phyloP scores from a whole-genome alignment of 2,329 filamentous ascomycete species.

The Aaosphaeria pasadenensis region DNA sequence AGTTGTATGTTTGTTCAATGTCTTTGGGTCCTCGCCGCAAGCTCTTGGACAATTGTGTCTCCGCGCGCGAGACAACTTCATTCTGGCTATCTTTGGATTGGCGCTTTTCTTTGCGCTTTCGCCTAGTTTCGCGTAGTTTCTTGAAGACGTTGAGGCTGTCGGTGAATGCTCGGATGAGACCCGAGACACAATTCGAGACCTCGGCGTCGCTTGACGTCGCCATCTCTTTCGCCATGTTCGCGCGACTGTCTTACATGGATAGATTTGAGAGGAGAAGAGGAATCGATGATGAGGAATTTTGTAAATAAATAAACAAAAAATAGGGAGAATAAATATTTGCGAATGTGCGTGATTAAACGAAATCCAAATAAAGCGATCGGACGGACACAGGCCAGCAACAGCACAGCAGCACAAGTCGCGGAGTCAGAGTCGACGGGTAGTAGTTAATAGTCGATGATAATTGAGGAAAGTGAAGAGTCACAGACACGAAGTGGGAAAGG shows the following conservation, averaged over 20 bases:
- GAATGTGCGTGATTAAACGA: too few species aligned
- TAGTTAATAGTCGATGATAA: too few species aligned
- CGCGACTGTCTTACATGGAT: constrained; percentile 20
- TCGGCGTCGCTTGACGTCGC: constrained; percentile 18
- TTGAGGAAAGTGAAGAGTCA: constrained; percentile 8
- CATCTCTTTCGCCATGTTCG: constrained; percentile 4
- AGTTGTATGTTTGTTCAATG: constrained; percentile 42
- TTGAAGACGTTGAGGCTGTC: constrained; percentile 47
- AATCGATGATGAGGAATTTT: constrained; percentile 7
- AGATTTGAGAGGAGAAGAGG: not conserved
- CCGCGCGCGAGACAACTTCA: constrained; percentile 26
- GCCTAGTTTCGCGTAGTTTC: constrained; percentile 34
- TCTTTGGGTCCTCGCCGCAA: constrained; percentile 42
- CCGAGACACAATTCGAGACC: constrained; percentile 36
- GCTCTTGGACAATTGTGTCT: constrained; percentile 39
- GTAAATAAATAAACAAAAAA: constrained; percentile 11
- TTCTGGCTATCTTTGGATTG: constrained; percentile 14
- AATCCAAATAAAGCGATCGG: too few species aligned
- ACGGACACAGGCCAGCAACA: too few species aligned
- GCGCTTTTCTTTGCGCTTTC: constrained; percentile 25
- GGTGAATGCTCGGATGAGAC: constrained; percentile 45
- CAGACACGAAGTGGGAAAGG: constrained; percentile 13
- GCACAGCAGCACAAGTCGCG: too few species aligned
- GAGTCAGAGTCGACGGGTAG: too few species aligned
- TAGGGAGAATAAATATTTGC: constrained; percentile 1